These are phyloP conservation scores for Raphanus raphanistrum DNA, from an alignment of 345 rosid genomes.

Conservation along the genomic window DNA sequence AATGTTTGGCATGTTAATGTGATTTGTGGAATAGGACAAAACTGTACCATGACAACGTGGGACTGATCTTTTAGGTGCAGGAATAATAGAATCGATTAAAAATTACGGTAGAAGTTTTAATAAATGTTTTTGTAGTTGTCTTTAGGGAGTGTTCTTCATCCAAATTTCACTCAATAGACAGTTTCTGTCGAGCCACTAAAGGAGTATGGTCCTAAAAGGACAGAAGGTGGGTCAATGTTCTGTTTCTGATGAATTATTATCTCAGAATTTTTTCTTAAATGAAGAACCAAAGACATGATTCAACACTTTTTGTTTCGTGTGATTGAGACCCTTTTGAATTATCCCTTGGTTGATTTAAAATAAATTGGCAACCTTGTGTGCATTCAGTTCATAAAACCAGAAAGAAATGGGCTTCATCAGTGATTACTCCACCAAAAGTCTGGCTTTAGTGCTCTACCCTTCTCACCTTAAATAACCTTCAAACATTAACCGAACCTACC, in stretches of 20 bases:
- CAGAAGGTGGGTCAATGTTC: constrained; percentile 11
- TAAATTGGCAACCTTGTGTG: neutral
- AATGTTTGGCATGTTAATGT: constrained; percentile 6
- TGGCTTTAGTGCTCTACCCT: neutral
- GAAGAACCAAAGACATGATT: neutral
- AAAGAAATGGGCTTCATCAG: constrained; percentile 9
- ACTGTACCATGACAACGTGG: constrained; percentile 19
- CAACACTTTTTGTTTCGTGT: neutral
- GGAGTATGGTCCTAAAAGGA: neutral
- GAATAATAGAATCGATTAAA: constrained; percentile 20
- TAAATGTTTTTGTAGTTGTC: constrained; percentile 27
- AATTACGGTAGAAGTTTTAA: neutral
- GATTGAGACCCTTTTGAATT: neutral
- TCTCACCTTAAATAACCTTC: neutral
- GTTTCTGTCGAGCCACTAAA: too few relatives aligned
- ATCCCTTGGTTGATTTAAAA: neutral
- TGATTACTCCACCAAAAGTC: constrained; percentile 2
- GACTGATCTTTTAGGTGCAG: constrained; percentile 29
- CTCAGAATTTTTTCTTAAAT: neutral
- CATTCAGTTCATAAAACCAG: neutral
- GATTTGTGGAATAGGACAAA: constrained; percentile 16
- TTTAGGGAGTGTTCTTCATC: constrained; percentile 1
- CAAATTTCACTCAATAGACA: neutral
- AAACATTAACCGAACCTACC: neutral
- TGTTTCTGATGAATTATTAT: constrained; percentile 1